Conservation (phyloP, 495 filamentous ascomycete genomes). For the Penicillium chermesinum region DNA sequence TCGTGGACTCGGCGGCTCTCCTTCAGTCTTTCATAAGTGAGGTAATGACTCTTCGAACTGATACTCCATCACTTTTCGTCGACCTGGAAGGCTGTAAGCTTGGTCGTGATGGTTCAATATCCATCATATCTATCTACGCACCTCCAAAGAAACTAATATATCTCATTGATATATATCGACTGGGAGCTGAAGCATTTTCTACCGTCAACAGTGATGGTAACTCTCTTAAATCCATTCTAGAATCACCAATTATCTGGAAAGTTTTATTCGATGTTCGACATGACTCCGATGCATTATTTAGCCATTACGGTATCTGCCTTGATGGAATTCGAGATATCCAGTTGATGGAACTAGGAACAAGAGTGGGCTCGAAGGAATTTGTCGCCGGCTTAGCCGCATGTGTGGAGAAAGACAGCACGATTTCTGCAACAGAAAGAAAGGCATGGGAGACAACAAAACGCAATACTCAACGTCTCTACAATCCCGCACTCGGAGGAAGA, state of each 20-base stretch:
- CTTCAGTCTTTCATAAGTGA: no score
- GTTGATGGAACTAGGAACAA: slow-evolving; percentile 48
- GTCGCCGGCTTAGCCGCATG: slow-evolving; percentile 41
- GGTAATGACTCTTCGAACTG: no score
- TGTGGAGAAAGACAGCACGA: slow-evolving; percentile 31
- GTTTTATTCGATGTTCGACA: slow-evolving; percentile 40
- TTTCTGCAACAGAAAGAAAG: slow-evolving; percentile 10
- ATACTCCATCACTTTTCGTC: slow-evolving; percentile 37
- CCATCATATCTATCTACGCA: slow-evolving; percentile 42
- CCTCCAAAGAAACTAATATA: slow-evolving; percentile 16
- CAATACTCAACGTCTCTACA: slow-evolving; percentile 32
- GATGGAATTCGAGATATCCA: slow-evolving; percentile 49
- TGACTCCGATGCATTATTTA: slow-evolving; percentile 52
- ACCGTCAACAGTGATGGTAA: slow-evolving; percentile 19
- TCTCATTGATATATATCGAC: slow-evolving; percentile 48
- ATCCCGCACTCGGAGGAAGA: slow-evolving; percentile 35
- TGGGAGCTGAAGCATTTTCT: slow-evolving; percentile 40
- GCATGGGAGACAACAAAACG: slow-evolving; percentile 41
- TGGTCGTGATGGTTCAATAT: slow-evolving; percentile 43
- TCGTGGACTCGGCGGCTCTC: no score
- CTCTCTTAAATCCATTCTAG: slow-evolving; percentile 48
- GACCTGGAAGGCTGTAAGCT: slow-evolving; percentile 53
- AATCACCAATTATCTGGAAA: slow-evolving; percentile 31
- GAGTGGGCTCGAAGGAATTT: slow-evolving; percentile 20
- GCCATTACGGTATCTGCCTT: slow-evolving; percentile 35